These are phyloP conservation scores for Hirschioporus abietinus DNA, from an alignment of 768 basidiomycete genomes.

Conservation along the genomic window DNA sequence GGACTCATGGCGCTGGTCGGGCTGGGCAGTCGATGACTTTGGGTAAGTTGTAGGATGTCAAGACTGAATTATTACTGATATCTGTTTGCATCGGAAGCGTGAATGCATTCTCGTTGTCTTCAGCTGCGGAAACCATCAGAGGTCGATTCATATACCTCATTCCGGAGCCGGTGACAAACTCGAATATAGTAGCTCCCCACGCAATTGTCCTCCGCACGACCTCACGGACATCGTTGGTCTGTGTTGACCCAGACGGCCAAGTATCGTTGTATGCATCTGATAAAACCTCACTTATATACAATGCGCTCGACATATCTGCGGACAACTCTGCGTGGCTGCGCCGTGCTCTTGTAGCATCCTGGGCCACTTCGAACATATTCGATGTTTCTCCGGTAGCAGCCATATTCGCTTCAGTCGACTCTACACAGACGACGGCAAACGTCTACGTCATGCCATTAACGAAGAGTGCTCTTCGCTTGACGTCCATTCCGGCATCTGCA, in stretches of 20 bases:
- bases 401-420: not conserved
- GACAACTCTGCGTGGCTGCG: not conserved
- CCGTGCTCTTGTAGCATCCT: not conserved
- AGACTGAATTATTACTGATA: too few species aligned
- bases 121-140: not conserved
- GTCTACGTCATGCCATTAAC: not conserved
- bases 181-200: not conserved
- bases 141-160: not conserved
- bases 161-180: not conserved
- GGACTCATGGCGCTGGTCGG: not conserved
- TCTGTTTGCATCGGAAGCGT: not conserved
- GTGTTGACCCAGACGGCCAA: not conserved
- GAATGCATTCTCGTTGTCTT: not conserved
- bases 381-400: not conserved
- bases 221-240: not conserved
- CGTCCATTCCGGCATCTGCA: not conserved
- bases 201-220: not conserved
- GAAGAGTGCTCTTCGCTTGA: not conserved
- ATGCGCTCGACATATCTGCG: not conserved
- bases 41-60: not conserved
- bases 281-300: not conserved
- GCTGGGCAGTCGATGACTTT: not conserved
- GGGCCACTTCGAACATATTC: not conserved
- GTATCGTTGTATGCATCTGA: not conserved
- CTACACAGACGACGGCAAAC: not conserved